Evolutionary conservation across 495 filamentous ascomycete species (phyloP).

Genomic region (Hyphodiscus hymeniophilus): DNA sequence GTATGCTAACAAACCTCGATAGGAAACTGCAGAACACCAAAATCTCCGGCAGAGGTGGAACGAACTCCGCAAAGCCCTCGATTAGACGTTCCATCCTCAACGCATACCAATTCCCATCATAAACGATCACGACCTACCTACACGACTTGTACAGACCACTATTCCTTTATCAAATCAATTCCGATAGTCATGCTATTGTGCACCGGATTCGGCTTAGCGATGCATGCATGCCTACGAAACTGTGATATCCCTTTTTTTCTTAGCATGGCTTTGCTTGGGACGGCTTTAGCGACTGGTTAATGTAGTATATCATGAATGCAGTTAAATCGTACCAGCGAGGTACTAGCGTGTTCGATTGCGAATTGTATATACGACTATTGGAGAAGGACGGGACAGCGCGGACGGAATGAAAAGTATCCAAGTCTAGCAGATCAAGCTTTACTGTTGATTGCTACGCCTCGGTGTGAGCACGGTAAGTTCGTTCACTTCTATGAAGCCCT

Average conservation of each 20-base stretch:
- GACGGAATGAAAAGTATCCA: no score
- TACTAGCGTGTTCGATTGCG: no score
- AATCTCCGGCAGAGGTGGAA: constrained; percentile 70
- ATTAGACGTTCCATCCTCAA: constrained; percentile 2
- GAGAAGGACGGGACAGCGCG: no score
- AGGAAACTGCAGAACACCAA: constrained; percentile 69
- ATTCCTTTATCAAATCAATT: neutral
- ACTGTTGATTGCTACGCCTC: no score
- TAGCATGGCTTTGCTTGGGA: no score
- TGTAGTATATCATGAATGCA: no score
- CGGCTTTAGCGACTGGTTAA: no score
- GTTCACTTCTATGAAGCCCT: no score
- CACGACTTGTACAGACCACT: neutral
- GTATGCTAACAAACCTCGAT: constrained; percentile 10
- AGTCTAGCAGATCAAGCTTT: no score
- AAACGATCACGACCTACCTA: neutral
- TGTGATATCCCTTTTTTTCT: constrained; percentile 19
- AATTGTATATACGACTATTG: no score
- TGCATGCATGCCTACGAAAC: constrained; percentile 14
- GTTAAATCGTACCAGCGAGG: no score
- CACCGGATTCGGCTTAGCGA: neutral
- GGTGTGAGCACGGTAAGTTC: no score
- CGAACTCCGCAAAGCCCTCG: constrained; percentile 65
- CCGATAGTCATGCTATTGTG: neutral
- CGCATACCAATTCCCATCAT: neutral